Evolutionary conservation across 768 basidiomycete species (phyloP), one percentile per base, ranked within the genome.

Genomic region (Russula brevipes): DNA sequence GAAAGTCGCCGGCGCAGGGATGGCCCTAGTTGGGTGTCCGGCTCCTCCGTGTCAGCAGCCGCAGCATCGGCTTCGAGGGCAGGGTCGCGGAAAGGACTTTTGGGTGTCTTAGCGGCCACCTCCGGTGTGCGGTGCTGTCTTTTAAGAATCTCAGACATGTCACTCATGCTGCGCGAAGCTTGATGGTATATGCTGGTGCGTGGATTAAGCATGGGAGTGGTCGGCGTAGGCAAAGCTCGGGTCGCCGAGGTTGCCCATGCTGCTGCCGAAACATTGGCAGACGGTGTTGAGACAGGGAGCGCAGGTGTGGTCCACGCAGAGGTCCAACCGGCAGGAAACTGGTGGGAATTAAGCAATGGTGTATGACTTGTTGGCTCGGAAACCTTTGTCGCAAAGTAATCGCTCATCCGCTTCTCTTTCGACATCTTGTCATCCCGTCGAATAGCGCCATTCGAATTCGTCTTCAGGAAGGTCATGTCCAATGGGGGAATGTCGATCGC

Each of bases 1-100:
- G 89, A 91, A 19, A 84, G 80, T 36, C 81, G 80, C n/a, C 85
- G 78, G 36, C 82, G 81, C 19, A 86, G 71, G 12, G 80, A 76
- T 61, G 77, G 76, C 7, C 77, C 73, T 6, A 63, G 63, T 39
- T 44, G 44, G 33, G 38, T 42, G 17, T 36, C 61, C 8, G 41
- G 58, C 24, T 54, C 54, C 42, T n/a, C 47, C 9, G 65, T 58
- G 4, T 59, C 54, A 10, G 53, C 54, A 33, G 30, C 56, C 9
- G 31, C 24, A 14, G 47, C 44, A 54, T 65, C 63, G 8, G 41
- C 44, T 31, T 59, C 56, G 50, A 6, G 17, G 5, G n/a, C 31
- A 33, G 52, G 39, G 14, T 24, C 11, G 55, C 24, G 31, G 35
- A 52, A n/a, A 45, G 60, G 35, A 17, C 49, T 39, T 19, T 50